phyloP scores from a whole-genome alignment of 768 basidiomycete genomes.

The Collybia sordida region DNA sequence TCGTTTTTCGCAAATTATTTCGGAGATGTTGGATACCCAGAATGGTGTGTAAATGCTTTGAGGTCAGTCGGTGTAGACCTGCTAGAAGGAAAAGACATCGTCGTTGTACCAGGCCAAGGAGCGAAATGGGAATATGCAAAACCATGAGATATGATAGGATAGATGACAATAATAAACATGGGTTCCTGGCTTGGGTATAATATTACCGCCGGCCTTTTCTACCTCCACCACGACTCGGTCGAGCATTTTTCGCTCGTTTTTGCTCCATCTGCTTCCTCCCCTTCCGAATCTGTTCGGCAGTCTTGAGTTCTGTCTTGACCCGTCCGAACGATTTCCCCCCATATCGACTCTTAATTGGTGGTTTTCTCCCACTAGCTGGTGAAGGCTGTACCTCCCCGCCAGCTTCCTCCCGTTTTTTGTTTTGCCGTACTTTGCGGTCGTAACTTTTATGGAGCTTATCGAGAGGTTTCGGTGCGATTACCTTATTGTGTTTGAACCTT shows the following conservation, averaged over 20 bases:
- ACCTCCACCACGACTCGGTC: constrained; percentile 43
- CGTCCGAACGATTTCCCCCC: constrained; percentile 60
- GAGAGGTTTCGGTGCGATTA: constrained; percentile 66
- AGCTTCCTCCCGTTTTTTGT: constrained; percentile 53
- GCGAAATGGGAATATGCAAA: constrained; percentile 83
- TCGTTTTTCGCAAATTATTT: constrained; percentile 81
- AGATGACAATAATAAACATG: background rate
- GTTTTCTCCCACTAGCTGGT: constrained; percentile 15
- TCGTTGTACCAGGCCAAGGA: constrained; percentile 59
- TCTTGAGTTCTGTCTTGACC: constrained; percentile 84
- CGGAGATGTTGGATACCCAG: constrained; percentile 73
- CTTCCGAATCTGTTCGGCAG: constrained; percentile 84
- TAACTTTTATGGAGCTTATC: constrained; percentile 74
- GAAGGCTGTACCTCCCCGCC: constrained; percentile 22
- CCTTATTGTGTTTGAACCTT: constrained; percentile 74
- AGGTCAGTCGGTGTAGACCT: constrained; percentile 83
- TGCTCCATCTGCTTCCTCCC: constrained; percentile 63
- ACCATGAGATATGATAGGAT: constrained; percentile 10
- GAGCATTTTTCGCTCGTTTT: constrained; percentile 77
- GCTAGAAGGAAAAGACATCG: constrained; percentile 51
- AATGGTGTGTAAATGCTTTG: constrained; percentile 88
- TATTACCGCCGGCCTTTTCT: constrained; percentile 44
- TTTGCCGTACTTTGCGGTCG: constrained; percentile 67
- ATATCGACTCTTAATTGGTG: constrained; percentile 46
- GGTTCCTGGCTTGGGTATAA: background rate